A percentile compares a stretch with the other conserved stretches of the same genome.
phyloP scores from a whole-genome alignment of 495 filamentous ascomycete genomes.

The Penicillium atrosanguineum region DNA sequence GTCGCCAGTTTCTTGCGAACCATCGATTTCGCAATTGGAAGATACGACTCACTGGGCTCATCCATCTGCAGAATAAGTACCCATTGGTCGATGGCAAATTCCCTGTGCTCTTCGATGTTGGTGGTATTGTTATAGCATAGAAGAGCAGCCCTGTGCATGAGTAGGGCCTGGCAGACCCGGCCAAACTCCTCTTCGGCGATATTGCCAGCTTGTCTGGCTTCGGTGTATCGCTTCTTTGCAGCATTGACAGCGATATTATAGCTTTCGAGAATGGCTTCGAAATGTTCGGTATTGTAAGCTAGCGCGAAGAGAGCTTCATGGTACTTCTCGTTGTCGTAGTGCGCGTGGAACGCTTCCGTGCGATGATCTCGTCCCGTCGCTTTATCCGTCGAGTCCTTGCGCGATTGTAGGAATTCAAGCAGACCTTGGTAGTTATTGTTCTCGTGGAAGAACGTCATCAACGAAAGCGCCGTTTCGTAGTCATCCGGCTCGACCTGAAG shows the following conservation, averaged over 20 bases:
- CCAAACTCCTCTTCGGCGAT: neutral
- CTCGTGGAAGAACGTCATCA: conserved; percentile 4
- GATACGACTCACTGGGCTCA: neutral
- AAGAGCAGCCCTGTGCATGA: conserved; percentile 9
- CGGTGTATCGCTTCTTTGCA: neutral
- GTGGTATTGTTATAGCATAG: conserved; percentile 6
- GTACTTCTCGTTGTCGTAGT: conserved; percentile 2
- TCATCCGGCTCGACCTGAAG: conserved; percentile 8
- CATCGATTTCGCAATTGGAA: neutral
- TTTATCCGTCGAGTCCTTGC: conserved; percentile 11
- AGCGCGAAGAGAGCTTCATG: conserved; percentile 6
- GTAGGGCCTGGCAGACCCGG: conserved; percentile 3
- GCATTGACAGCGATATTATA: conserved; percentile 8
- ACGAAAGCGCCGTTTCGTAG: conserved; percentile 1
- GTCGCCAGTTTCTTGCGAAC: neutral
- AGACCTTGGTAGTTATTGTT: conserved; percentile 2
- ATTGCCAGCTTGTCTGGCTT: neutral
- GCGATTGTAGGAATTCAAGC: conserved; percentile 11
- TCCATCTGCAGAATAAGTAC: conserved; percentile 7
- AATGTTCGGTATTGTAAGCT: neutral
- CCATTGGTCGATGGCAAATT: conserved; percentile 8
- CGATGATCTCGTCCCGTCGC: conserved; percentile 2
- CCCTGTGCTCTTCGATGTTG: neutral
- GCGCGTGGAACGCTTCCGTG: conserved; percentile 7
- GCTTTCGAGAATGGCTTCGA: conserved; percentile 7